Base-by-base conservation (phyloP, 75 land plant genomes). In the Pinus taeda region DNA sequence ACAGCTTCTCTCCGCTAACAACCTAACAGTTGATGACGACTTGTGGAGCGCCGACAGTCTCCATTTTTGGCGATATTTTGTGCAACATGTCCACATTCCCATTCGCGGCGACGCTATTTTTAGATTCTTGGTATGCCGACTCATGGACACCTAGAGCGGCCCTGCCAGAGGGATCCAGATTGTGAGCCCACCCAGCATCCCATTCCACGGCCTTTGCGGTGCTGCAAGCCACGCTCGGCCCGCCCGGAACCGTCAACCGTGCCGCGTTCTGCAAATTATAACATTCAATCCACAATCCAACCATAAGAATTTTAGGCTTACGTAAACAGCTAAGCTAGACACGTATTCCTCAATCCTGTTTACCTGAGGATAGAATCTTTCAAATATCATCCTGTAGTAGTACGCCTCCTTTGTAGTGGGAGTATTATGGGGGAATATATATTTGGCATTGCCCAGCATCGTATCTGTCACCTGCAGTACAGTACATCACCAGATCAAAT, bases 201-300 rank as follows among this genome's bases (percentile, higher is more conserved):
- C 98, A 95, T 63, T 89, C 98, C 20, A 93, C 79, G 2, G 98
- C 98, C 36, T 90, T 92, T 4, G 98, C 97, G 0, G 96, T 93
- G 85, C 98, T 95, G 63, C 98, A 95, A 7, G 98, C 98, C 76
- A 95, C 91, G 73, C 94, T 93, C 65, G 98, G 92, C 69, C 98
- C 98, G 4, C 96, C 93, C 8, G 98, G 98, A 57, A 96, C 97
- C 0, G 94, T 96, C 79, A 84, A 62, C 66, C 91, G 83, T n/a
- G 97, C 97, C 57, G 97, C 88, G 74, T 90, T 86, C 98, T 96
- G 89, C 4, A 49, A 11, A 49, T 49, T 49, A 49, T 49, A 49
- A 49, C 55, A 49, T 49, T 9, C 55, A 9, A 49, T 1, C 12
- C 55, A 49, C 11, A 0, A 49, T 49, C 49, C 12, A 49, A 49